These are phyloP conservation scores for Lipomyces spencermartinsiae DNA, from an alignment of 805 yeast species.

Conservation along the genomic window DNA sequence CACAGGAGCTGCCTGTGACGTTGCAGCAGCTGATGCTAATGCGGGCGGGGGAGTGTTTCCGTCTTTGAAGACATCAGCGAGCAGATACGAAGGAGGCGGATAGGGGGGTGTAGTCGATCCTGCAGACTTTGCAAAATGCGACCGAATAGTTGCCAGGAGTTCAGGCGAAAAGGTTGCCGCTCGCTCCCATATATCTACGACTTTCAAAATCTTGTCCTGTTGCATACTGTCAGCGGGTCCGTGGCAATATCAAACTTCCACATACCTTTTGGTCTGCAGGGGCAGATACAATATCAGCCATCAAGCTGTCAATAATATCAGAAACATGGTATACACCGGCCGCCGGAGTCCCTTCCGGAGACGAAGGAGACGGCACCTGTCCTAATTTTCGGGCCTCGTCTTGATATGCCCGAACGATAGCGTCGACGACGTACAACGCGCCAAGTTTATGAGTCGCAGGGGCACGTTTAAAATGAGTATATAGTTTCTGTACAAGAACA, in stretches of 20 bases:
- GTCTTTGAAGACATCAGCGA: conserved; percentile 14
- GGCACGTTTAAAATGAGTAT: conserved; percentile 71
- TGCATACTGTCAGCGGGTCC: not conserved
- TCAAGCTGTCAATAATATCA: conserved; percentile 64
- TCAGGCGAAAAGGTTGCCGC: conserved; percentile 74
- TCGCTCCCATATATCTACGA: conserved; percentile 91
- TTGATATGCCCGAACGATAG: conserved; percentile 83
- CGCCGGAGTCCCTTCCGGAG: conserved; percentile 71
- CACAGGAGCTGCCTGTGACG: conserved; percentile 40
- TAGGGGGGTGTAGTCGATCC: conserved; percentile 71
- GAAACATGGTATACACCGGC: conserved; percentile 73
- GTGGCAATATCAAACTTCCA: no score
- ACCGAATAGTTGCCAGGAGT: conserved; percentile 60
- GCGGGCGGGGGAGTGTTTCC: conserved; percentile 25
- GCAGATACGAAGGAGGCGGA: conserved; percentile 57
- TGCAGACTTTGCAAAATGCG: conserved; percentile 54
- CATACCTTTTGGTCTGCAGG: conserved; percentile 57
- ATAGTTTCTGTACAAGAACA: conserved; percentile 62
- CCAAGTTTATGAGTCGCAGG: conserved; percentile 88
- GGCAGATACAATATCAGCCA: conserved; percentile 67
- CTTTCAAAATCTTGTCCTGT: conserved; percentile 73
- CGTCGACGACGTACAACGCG: conserved; percentile 87
- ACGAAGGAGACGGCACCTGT: conserved; percentile 47
- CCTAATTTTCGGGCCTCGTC: conserved; percentile 69
- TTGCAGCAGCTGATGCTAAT: conserved; percentile 38